Base-by-base conservation (phyloP, 2,329 filamentous ascomycete genomes). In the Cadophora sp. region DNA sequence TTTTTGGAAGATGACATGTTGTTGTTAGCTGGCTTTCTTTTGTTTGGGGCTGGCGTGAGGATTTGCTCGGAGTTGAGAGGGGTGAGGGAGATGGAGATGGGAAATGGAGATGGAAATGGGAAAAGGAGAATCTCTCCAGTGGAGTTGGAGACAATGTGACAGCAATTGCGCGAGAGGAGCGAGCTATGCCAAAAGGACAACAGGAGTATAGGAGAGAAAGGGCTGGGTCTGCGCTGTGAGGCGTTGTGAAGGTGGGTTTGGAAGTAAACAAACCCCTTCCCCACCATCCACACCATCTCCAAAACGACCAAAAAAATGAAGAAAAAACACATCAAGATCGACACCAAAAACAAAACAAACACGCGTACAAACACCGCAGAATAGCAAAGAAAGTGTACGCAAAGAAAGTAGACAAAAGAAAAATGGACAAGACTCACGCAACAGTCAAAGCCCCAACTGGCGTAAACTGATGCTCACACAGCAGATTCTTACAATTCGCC, bases 391-490 rank as follows among this genome's bases (percentile, higher is more conserved):
- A 9, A 7, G 5, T 39, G 6, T n/a, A n/a, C 16, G n/a, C 9
- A 45, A 4, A 45, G 3, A n/a, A n/a, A 45, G 4, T n/a, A n/a
- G 2, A 45, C 9, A n/a, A 45, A 45, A n/a, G 14, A 45, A 45
- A n/a, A 45, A 45, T 1, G 43, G 14, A 5, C 2, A 13, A 20
- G 16, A 45, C 43, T 45, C 43, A 45, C 43, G n/a, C 43, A 45
- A 5, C 14, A 2, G 8, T 18, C 43, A 36, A 61, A 16, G 27
- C 27, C 41, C 43, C 58, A 48, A 36, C 13, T 14, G 48, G n/a
- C 22, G 36, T 20, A 45, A 18, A 62, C 16, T 45, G 55, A 43
- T 62, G 60, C 22, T 62, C 48, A 18, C 60, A 62, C 4, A 62
- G 48, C 48, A 62, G 4, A 22, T 62, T 62, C 60, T 55, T 45